A percentile compares a stretch with the other conserved stretches of the same genome.
Conservation (phyloP, 305 asterid species). For the Fraxinus nigra region DNA sequence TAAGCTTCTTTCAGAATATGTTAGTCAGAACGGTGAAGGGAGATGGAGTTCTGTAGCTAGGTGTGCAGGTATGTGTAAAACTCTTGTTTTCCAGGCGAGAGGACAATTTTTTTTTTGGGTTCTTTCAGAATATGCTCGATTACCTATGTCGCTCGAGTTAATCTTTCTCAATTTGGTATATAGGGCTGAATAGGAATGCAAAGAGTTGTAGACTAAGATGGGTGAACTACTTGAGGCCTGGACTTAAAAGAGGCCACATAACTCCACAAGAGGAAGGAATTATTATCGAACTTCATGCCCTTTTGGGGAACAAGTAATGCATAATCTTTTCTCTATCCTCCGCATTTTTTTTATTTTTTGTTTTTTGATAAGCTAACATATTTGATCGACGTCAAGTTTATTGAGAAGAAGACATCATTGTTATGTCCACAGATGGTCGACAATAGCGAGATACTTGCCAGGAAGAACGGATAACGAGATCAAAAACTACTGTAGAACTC, state of each 20-base stretch:
- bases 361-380: not conserved
- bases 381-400: not conserved
- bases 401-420: not conserved
- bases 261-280: slow-evolving; percentile 46
- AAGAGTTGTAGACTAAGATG: slow-evolving; percentile 49
- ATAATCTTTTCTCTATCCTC: not conserved
- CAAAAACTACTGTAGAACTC: slow-evolving; percentile 41
- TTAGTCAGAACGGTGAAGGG: slow-evolving; percentile 66
- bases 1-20: slow-evolving; percentile 51
- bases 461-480: slow-evolving; percentile 50
- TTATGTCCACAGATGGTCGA: slow-evolving; percentile 36
- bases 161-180: not conserved
- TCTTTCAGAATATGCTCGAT: too few species aligned
- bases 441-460: slow-evolving; percentile 46
- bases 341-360: not conserved
- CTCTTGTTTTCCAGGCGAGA: not conserved
- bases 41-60: slow-evolving; percentile 78
- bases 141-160: not conserved
- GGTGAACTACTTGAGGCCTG: slow-evolving; percentile 47
- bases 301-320: slow-evolving; percentile 43
- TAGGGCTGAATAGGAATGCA: slow-evolving; percentile 42
- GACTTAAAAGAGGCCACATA: slow-evolving; percentile 37
- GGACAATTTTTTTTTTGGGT: not conserved
- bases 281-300: slow-evolving; percentile 44
- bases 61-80: slow-evolving; percentile 43